Conservation (phyloP, 352 stramenopile genomes). For the Globisporangium emineosum region DNA sequence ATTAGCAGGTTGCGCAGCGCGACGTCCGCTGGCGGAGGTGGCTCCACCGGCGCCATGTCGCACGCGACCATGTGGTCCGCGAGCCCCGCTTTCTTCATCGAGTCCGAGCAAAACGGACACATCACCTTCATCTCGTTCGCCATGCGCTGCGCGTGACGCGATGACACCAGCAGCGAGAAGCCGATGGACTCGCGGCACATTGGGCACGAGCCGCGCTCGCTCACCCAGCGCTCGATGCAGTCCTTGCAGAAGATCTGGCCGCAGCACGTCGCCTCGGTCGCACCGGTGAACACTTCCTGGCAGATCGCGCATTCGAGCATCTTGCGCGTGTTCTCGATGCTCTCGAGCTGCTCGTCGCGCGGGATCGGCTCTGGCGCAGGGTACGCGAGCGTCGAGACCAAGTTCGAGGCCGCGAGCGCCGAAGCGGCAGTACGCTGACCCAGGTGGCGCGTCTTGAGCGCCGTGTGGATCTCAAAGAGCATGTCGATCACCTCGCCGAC, state of each 20-base stretch:
- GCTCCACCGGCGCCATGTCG: constrained; percentile 68
- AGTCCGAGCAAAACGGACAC: constrained; percentile 59
- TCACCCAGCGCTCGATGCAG: constrained; percentile 84
- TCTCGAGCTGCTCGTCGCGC: constrained; percentile 73
- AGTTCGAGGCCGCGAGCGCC: constrained; percentile 67
- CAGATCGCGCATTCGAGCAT: constrained; percentile 87
- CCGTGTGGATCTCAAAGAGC: constrained; percentile 84
- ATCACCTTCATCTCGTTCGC: constrained; percentile 82
- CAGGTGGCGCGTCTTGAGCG: constrained; percentile 74
- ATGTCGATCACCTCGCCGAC: constrained; percentile 79
- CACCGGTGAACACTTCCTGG: constrained; percentile 74
- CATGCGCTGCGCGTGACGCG: constrained; percentile 76
- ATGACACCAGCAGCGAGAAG: constrained; percentile 61
- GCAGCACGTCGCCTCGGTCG: constrained; percentile 78
- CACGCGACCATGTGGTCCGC: constrained; percentile 60
- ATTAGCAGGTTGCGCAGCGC: constrained; percentile 62
- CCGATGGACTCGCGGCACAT: constrained; percentile 79
- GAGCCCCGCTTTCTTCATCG: constrained; percentile 75
- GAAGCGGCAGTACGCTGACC: constrained; percentile 74
- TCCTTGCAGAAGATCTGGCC: constrained; percentile 85
- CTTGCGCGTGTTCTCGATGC: constrained; percentile 77
- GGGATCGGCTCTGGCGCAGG: constrained; percentile 48
- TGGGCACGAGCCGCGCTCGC: constrained; percentile 70
- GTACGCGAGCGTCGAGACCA: constrained; percentile 69
- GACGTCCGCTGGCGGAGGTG: constrained; percentile 66